Base-by-base conservation (phyloP, 805 yeast species). In the Sugiyamaella boreocaroliniensis region DNA sequence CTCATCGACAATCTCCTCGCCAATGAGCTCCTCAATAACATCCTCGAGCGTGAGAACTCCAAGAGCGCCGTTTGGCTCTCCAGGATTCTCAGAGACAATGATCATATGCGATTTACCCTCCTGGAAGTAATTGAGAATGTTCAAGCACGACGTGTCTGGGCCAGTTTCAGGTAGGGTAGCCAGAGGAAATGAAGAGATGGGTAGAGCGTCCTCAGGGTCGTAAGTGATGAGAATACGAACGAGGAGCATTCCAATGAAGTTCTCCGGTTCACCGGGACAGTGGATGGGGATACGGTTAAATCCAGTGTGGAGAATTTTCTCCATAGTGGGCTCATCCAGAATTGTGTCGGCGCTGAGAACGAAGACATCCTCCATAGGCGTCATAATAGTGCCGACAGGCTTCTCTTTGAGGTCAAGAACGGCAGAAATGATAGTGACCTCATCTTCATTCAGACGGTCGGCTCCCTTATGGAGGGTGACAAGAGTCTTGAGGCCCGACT, bases 21-120 rank as follows among this genome's bases (percentile, higher is more conserved):
- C 99, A 68, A 92, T 92, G 58, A 92, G 76, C 70, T 92, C 99
- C 69, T 92, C 99, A 64, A 92, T 93, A n/a, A 92, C 97, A 65
- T 92, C 99, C 70, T 92, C 99, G 55, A 92, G 74, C 1, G 99
- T 92, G 44, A 92, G 74, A 9, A 92, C 95, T 58, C 99, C 99
- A 32, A 85, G 67, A 0, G 97, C 93, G 18, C 97, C 97, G 29
- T 15, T 10, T 4, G 60, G 54, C 41, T 69, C 76, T 44, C 99
- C 99, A 0, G 98, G 98, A 45, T 76, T 75, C 53, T 82, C 83
- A 58, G 92, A 82, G 8, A 92, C 97, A 40, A 90, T 83, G 62
- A 93, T 92, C 99, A 92, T 92, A 70, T 92, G 99, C 1, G 96
- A 85, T 69, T 89, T 90, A 56, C 99, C 99, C 68, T 92, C 97